phyloP scores from a whole-genome alignment of 352 stramenopile genomes.

The Phytophthora europaea region DNA sequence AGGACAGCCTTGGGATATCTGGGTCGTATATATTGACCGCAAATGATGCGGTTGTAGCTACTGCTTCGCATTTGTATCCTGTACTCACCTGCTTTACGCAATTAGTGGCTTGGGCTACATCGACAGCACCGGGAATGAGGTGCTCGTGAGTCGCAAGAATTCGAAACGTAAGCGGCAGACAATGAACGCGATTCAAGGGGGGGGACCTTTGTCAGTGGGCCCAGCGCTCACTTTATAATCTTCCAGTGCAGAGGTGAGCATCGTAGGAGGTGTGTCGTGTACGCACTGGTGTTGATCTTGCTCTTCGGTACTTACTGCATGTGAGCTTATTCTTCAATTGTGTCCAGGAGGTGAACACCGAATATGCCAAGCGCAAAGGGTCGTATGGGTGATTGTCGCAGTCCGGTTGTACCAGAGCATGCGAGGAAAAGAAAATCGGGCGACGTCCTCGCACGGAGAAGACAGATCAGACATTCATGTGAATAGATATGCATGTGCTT shows the following conservation, averaged over 20 bases:
- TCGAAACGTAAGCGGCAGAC: not conserved
- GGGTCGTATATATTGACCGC: not conserved
- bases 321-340: not conserved
- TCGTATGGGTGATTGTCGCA: too few species aligned
- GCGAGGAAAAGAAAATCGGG: too few species aligned
- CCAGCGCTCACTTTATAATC: constrained; percentile 1
- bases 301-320: not conserved
- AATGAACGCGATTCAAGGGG: not conserved
- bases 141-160: constrained; percentile 8
- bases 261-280: not conserved
- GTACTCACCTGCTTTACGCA: constrained; percentile 7
- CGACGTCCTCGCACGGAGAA: too few species aligned
- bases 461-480: too few species aligned
- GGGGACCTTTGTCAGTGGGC: not conserved
- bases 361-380: not conserved
- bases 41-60: constrained; percentile 8
- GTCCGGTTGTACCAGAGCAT: too few species aligned
- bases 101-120: not conserved
- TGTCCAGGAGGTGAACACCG: constrained; percentile 1
- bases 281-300: not conserved
- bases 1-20: not conserved
- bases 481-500: too few species aligned
- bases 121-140: not conserved
- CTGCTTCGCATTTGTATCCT: constrained; percentile 1
- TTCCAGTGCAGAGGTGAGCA: not conserved